Conservation (phyloP, 2,329 filamentous ascomycete genomes). For the Zymoseptoria tritici region DNA sequence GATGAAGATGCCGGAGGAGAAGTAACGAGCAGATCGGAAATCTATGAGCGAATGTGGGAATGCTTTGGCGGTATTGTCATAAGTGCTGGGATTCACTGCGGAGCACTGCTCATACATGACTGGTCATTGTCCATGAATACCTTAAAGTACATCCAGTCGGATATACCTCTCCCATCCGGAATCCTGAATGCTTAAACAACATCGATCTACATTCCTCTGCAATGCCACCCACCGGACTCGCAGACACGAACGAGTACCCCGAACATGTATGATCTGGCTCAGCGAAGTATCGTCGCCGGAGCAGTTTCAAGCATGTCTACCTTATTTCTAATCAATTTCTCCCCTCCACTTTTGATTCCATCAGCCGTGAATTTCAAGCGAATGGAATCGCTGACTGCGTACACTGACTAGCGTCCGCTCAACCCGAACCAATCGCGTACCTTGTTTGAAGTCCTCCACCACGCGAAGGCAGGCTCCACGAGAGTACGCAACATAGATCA, state of each 20-base stretch:
- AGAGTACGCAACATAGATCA: not conserved
- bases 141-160: no score
- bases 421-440: not conserved
- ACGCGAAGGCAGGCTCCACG: not conserved
- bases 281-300: no score
- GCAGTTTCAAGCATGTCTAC: no score
- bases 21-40: not conserved
- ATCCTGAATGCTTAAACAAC: no score
- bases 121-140: no score
- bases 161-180: no score
- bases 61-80: not conserved
- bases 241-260: no score
- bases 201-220: no score
- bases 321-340: not conserved
- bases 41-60: not conserved
- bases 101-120: no score
- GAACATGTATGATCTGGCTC: no score
- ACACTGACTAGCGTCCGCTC: not conserved
- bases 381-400: not conserved
- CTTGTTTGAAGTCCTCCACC: not conserved
- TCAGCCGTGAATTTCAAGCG: not conserved
- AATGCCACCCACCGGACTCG: no score
- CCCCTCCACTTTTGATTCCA: not conserved
- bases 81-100: not conserved
- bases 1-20: constrained; percentile 26